Base-by-base conservation (phyloP, 257 asterid genomes). In the Penstemon barbatus region DNA sequence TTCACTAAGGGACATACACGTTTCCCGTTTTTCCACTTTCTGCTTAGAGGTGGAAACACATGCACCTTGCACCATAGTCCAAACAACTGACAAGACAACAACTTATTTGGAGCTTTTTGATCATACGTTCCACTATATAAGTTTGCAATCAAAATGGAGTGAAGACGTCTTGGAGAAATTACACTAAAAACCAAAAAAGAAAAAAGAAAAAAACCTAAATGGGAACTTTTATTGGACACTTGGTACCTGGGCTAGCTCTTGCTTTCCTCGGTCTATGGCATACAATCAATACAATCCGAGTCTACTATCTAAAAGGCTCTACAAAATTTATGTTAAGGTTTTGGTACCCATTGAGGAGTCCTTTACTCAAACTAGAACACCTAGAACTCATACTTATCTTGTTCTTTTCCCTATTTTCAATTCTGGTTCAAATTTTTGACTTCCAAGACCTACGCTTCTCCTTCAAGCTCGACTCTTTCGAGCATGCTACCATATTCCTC, bases 221-320 rank as follows among this genome's bases (percentile, higher is more conserved):
- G 96, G 95, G 90, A 61, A 83, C 85, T 61, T 83, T 91, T 66
- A 19, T 69, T 41, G 95, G 83, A 39, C 97, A 91, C 77, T 69
- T 88, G 1, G 75, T 85, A 40, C 89, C 92, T 3, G 97, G 96
- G 12, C 63, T 84, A 41, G 88, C 87, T 60, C 83, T 91, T 59
- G 80, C 85, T 68, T 71, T 74, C 70, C 92, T 91, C 57, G 97
- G 97, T 53, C 66, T 86, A 36, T 85, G 95, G 92, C 97, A 91
- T 75, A 62, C 77, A 3, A 65, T 80, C 57, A 91, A 89, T 81
- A 76, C 88, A 42, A 69, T 85, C 33, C 74, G 64, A 42, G 55
- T 66, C 25, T 83, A 79, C 78, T 77, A 75, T 64, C 78, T 52
- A 13, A 80, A 52, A 57, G 92, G 86, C 75, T 65, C 86, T 8